Evolutionary conservation across 768 basidiomycete genomes (phyloP), one percentile per base, ranked within the genome.

Genomic region (Amanita rubescens): DNA sequence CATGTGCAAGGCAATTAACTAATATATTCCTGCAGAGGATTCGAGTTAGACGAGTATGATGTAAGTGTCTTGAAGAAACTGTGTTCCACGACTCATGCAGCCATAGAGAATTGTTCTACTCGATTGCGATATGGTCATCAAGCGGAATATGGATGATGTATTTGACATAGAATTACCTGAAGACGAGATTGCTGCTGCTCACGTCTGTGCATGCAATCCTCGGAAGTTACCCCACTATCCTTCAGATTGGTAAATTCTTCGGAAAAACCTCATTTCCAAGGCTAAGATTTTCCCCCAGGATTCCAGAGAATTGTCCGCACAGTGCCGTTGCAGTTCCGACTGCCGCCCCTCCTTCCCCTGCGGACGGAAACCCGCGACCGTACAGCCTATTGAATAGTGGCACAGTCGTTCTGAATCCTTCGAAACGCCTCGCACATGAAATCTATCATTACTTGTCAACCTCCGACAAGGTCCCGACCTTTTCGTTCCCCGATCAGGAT

Each of bases 121-220:
- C 47, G 93, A 95, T 65, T 81, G 85, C 17, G 93, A 95, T 69
- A 95, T 95, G 93, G 75, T 92, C 51, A 73, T 94, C 19, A 72
- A 75, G 68, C 75, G 69, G 46, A 93, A 90, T 63, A 92, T 95
- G 84, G 94, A 95, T 68, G 77, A 79, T 27, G 60, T 80, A 35
- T 75, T 80, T 70, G 81, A 85, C 42, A 67, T 90, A 49, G 65
- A 72, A 27, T 70, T 95, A 4, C 76, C 75, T 2, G 55, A 66
- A 17, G 89, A 84, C 57, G 82, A 85, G 67, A 94, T 97, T 54
- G 94, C 91, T 5, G 94, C 93, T 0, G 79, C 74, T 0, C 94
- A 95, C 59, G 94, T 83, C 12, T 99, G 95, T 63, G 84, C 93
- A 3, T 99, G 95, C 72, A 99, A 99, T 68, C 95, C 94, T 6